Percentiles rank a stretch among this genome's conserved stretches.
phyloP scores from a whole-genome alignment of 2,329 filamentous ascomycete genomes.

The Cladosporium oxysporum region DNA sequence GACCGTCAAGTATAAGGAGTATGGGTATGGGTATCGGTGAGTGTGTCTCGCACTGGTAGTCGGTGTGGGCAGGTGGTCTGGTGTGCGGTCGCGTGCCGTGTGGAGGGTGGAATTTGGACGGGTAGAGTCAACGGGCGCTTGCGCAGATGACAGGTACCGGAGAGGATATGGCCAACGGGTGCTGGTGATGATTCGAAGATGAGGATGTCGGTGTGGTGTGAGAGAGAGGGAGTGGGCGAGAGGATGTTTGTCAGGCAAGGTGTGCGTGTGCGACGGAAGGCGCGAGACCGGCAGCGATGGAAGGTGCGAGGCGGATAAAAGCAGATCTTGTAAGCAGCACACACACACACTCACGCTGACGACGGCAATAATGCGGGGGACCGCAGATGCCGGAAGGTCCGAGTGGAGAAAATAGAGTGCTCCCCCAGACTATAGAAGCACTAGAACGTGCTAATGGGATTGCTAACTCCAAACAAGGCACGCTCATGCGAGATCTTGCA shows the following conservation, averaged over 20 bases:
- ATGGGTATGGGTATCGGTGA: neutral
- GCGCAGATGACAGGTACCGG: neutral
- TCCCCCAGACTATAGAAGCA: neutral
- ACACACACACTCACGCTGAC: neutral
- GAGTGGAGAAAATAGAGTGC: neutral
- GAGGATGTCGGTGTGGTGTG: slow-evolving; percentile 7
- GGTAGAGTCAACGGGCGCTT: slow-evolving; percentile 8
- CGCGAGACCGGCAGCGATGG: neutral
- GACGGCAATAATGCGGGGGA: neutral
- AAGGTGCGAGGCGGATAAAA: slow-evolving; percentile 7
- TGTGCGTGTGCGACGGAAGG: neutral
- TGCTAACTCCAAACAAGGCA: neutral
- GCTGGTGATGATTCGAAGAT: neutral
- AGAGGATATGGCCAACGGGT: neutral
- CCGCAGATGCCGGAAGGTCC: neutral
- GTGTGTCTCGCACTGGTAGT: neutral
- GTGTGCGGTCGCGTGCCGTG: slow-evolving; percentile 18
- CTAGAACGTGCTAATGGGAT: neutral
- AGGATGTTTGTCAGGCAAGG: neutral
- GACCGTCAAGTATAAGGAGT: neutral
- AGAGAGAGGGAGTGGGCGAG: neutral
- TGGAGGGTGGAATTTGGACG: neutral
- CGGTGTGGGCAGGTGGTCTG: slow-evolving; percentile 16
- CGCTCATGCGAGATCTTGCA: neutral
- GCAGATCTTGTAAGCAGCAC: neutral